phyloP scores from a whole-genome alignment of 306 rosid genomes.

The Pachyrhizus erosus region DNA sequence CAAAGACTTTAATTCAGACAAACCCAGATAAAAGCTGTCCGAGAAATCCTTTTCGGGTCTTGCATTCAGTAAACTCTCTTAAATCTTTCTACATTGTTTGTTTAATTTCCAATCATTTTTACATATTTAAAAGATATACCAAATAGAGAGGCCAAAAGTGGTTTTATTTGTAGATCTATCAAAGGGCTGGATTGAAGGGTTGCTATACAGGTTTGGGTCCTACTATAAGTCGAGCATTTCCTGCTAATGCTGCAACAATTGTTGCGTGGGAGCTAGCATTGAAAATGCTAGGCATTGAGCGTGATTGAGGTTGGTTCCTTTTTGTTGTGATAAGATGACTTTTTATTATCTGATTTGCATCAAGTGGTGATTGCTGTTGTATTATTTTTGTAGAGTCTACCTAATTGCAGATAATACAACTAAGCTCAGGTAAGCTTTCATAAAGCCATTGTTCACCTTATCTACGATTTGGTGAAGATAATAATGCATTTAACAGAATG shows the following conservation, averaged over 20 bases:
- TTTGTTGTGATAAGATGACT: neutral
- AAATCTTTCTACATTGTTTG: constrained; percentile 24
- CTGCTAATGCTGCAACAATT: constrained; percentile 92
- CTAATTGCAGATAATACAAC: constrained; percentile 21
- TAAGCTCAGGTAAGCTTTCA: constrained; percentile 37
- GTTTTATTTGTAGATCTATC: constrained; percentile 63
- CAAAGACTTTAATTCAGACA: constrained; percentile 93
- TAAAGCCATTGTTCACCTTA: constrained; percentile 27
- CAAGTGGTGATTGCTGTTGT: neutral
- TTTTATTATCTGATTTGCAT: neutral
- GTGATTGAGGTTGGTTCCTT: constrained; percentile 49
- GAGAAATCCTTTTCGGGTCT: constrained; percentile 76
- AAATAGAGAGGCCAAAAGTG: neutral
- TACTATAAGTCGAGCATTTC: constrained; percentile 82
- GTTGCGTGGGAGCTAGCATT: constrained; percentile 92
- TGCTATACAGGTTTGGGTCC: constrained; percentile 94
- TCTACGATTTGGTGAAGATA: constrained; percentile 21
- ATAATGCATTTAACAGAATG: neutral
- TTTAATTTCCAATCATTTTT: neutral
- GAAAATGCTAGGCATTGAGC: constrained; percentile 73
- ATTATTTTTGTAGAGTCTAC: constrained; percentile 31
- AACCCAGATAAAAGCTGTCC: constrained; percentile 57
- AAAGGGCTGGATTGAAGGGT: constrained; percentile 77
- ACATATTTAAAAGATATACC: too few relatives aligned
- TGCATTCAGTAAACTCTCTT: constrained; percentile 63